Base-by-base conservation (phyloP, 2,329 filamentous ascomycete genomes). In the Gnomoniopsis sp. region DNA sequence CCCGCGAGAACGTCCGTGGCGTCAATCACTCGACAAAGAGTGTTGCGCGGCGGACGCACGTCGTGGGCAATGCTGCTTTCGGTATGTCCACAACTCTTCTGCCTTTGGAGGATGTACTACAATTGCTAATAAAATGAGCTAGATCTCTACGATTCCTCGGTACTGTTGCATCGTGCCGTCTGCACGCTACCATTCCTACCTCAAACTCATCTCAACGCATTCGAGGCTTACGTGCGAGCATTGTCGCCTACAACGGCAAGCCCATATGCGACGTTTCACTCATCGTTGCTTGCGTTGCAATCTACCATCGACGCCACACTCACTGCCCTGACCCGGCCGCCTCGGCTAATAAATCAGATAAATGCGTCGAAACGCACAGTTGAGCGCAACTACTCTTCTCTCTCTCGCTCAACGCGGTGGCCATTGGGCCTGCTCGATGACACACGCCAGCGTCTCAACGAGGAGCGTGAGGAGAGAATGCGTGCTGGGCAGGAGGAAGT, bases 341-440 rank as follows among this genome's bases (percentile, higher is more conserved):
- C 89, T 0, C 83, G 85, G 30, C 83, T 97, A 47, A 91, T 97
- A 62, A 81, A 82, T 33, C 85, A 87, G 63, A 96, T 98, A 71
- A 79, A 80, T n/a, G 78, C 83, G 6, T 84, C 90, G 4, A 88
- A 88, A 58, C 88, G 91, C 65, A 83, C 88, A 30, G 87, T 96
- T 19, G 88, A 96, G 65, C 87, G 92, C 22, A 89, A 88, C 66
- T 86, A 88, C 64, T 88, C 84, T 63, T 90, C 90, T 0, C 79
- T 96, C 14, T 85, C 83, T 19, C 86, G 90, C 48, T 87, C 86
- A 0, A 88, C 90, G 55, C 83, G 90, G 60, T 96, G 91, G 91
- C 90, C 90, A 10, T 80, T 93, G 0, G 84, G 88, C 43, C 74
- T 97, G 60, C 79, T 98, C 14, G 95, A 98, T 70, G 95, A 98